Evolutionary conservation across 208 protist genomes (phyloP).

Genomic region (Naegleria lovaniensis): DNA sequence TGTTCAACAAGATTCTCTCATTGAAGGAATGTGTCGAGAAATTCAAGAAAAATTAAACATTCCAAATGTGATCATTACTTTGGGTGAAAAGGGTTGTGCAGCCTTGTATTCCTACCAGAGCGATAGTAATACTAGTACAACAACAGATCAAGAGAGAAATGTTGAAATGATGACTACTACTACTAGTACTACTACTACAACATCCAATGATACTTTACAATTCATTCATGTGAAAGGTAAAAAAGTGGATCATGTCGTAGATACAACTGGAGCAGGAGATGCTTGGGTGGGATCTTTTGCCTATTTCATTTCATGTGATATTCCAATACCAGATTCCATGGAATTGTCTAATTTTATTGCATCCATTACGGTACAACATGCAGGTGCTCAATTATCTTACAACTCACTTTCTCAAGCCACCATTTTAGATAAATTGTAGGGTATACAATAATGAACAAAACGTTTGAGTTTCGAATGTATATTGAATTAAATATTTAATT

Average conservation of each 20-base stretch:
- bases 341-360: not conserved
- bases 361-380: not conserved
- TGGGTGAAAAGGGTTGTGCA: slow-evolving; percentile 65
- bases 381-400: not conserved
- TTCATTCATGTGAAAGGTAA: slow-evolving; percentile 47
- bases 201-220: no score
- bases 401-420: not conserved
- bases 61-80: slow-evolving; percentile 73
- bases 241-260: slow-evolving; percentile 60
- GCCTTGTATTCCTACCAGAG: slow-evolving; percentile 61
- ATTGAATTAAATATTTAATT: no score
- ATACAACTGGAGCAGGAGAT: slow-evolving; percentile 85
- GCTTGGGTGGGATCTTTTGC: slow-evolving; percentile 80
- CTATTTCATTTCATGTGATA: slow-evolving; percentile 70
- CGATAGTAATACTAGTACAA: no score
- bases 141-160: no score
- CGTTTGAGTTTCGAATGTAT: no score
- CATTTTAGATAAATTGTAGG: not conserved
- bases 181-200: no score
- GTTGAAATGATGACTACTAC: no score
- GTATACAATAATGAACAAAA: no score
- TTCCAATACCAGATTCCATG: slow-evolving; percentile 57
- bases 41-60: slow-evolving; percentile 61
- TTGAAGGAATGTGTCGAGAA: slow-evolving; percentile 54
- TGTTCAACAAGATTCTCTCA: slow-evolving; percentile 30